Base-by-base conservation (phyloP, 495 filamentous ascomycete species). In the Coniosporium apollinis region DNA sequence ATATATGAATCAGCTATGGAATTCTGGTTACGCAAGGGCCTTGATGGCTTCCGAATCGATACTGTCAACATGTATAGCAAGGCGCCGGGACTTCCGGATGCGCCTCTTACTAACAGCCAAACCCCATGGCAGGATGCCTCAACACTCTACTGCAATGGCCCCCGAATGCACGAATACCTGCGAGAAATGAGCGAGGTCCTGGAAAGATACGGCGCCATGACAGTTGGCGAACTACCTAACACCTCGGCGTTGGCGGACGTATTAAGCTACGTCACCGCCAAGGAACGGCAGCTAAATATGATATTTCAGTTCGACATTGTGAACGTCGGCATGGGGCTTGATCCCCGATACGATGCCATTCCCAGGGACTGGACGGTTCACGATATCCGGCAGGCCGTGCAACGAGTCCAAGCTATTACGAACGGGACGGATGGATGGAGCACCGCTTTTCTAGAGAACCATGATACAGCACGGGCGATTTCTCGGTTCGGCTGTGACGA, bases 11-110 rank as follows among this genome's bases (percentile, higher is more conserved):
- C 45, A 0, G 42, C 42, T 13, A 52, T 57, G 43, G 30, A 39
- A 4, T 57, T 49, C 38, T 57, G 52, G 54, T 46, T 57, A 8
- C 29, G 41, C 4, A 39, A 38, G 29, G 54, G 54, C 18, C 40
- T 49, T 30, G 47, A 53, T 28, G 54, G 54, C 16, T 57, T 57
- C 41, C 52, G 54, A 10, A 42, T 57, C 5, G 54, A 57, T 30
- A 46, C 43, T 8, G 44, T 57, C 26, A 56, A 56, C 40, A 46
- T 48, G 29, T 48, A 49, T 35, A 42, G 36, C 26, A 57, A 57
- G 31, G 41, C 16, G n/a, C n/a, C 41, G 15, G 20, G 34, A 28
- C 41, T 55, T 19, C 43, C 41, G 3, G 47, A 57, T 28, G 52
- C 54, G 4, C 50, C 49, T 8, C 46, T 56, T 19, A 49, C 37